A percentile compares a stretch with the other conserved stretches of the same genome.
phyloP scores from a whole-genome alignment of 441 rosid species.

The Croton laevigatus region DNA sequence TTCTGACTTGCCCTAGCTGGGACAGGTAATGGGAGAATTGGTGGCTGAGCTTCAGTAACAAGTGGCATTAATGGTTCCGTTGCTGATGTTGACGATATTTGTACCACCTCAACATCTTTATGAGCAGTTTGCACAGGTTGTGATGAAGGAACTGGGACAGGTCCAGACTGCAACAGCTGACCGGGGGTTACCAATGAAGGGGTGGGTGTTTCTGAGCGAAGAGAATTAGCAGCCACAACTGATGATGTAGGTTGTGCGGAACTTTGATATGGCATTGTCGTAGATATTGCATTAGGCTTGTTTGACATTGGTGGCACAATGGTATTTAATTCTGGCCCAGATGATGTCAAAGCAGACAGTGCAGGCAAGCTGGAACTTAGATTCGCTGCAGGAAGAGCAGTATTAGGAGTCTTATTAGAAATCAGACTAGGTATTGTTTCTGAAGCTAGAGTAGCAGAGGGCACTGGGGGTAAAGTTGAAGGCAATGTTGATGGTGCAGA shows the following conservation, averaged over 20 bases:
- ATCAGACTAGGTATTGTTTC: constrained; percentile 49
- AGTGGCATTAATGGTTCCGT: constrained; percentile 45
- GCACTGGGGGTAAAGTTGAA: constrained; percentile 41
- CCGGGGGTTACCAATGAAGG: constrained; percentile 72
- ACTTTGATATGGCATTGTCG: constrained; percentile 40
- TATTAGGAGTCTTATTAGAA: constrained; percentile 40
- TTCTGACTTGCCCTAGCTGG: constrained; percentile 45
- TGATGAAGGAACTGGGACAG: constrained; percentile 39
- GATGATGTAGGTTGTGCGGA: constrained; percentile 42
- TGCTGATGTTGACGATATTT: constrained; percentile 45
- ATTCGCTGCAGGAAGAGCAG: constrained; percentile 46
- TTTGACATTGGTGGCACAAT: constrained; percentile 36
- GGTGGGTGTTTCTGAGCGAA: constrained; percentile 41
- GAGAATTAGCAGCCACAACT: constrained; percentile 39
- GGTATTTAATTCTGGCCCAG: constrained; percentile 46
- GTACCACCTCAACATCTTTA: constrained; percentile 72
- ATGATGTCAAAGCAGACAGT: constrained; percentile 40
- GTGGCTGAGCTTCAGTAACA: constrained; percentile 65
- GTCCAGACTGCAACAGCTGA: constrained; percentile 63
- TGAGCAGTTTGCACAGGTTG: constrained; percentile 50
- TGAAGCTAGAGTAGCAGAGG: constrained; percentile 52
- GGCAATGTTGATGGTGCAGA: constrained; percentile 34
- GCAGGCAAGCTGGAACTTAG: constrained; percentile 45
- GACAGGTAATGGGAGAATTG: constrained; percentile 78
- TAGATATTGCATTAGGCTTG: constrained; percentile 42